These are phyloP conservation scores for Chamaenerion angustifolium DNA, from an alignment of 345 rosid genomes.

Conservation along the genomic window DNA sequence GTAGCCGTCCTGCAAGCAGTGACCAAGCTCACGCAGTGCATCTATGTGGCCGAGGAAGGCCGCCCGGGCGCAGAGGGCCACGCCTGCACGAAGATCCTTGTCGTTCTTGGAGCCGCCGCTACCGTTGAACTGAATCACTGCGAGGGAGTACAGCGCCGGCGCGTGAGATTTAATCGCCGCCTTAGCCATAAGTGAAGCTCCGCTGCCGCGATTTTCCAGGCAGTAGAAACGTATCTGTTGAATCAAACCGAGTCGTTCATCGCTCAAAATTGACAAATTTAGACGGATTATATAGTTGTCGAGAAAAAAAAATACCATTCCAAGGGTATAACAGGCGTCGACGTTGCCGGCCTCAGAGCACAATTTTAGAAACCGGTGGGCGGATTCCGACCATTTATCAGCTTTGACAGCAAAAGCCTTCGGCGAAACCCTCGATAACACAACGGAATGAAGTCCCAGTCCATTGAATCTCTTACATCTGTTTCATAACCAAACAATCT, in stretches of 20 bases:
- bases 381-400: slow-evolving; percentile 63
- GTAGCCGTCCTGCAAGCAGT: slow-evolving; percentile 94
- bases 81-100: slow-evolving; percentile 87
- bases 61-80: slow-evolving; percentile 83
- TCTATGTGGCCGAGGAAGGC: slow-evolving; percentile 86
- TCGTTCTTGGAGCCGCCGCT: slow-evolving; percentile 97
- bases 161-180: slow-evolving; percentile 88
- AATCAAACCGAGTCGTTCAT: slow-evolving; percentile 1
- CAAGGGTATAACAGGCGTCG: slow-evolving; percentile 89
- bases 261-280: neutral
- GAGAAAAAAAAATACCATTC: slow-evolving; percentile 42
- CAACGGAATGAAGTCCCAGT: slow-evolving; percentile 39
- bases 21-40: slow-evolving; percentile 92
- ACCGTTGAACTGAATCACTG: slow-evolving; percentile 92
- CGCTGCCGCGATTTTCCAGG: slow-evolving; percentile 65
- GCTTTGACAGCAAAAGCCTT: slow-evolving; percentile 50
- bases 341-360: slow-evolving; percentile 82
- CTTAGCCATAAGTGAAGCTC: slow-evolving; percentile 89
- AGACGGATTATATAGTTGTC: neutral
- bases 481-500: slow-evolving; percentile 11
- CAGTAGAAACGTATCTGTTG: slow-evolving; percentile 87
- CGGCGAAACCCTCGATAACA: slow-evolving; percentile 47
- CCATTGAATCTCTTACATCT: slow-evolving; percentile 79
- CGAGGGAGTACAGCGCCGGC: slow-evolving; percentile 66
- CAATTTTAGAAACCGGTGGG: slow-evolving; percentile 64